Evolutionary conservation across 345 rosid species (phyloP), one percentile per base, ranked within the genome.

Genomic region (Turnera subulata): DNA sequence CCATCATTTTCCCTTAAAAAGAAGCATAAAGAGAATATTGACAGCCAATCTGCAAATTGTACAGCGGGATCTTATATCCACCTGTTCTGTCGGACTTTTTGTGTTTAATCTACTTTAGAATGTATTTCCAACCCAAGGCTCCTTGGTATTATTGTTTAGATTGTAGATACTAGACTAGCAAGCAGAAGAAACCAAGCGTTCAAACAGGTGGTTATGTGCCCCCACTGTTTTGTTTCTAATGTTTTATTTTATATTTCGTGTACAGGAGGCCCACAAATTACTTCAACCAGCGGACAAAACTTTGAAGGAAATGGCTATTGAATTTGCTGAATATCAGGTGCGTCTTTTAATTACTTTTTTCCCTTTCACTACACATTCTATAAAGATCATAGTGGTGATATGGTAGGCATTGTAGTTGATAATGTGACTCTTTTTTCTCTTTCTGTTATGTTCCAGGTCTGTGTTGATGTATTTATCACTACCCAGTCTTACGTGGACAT

Each of bases 261-360:
- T 70, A 74, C 73, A 94, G 99, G 99, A 94, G 76, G 84, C 96
- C 55, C 89, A 80, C 71, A 94, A 94, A 69, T 80, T 94, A 72
- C 88, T 94, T n/a, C 96, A 85, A 63, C 86, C 99, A 14, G 93
- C 88, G 0, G 97, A 90, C 71, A 90, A 82, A 79, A 81, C 83
- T 57, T 64, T 94, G 66, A 94, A 84, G 83, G 80, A 92, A 59
- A 76, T 94, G 97, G 99, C 96, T 56, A 83, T 90, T 68, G 99
- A 94, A 53, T 83, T 94, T 84, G 99, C 99, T 20, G 99, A 94
- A 73, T 90, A 80, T 72, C 99, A 90, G 96, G 99, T 89, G 51
- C 47, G 61, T 32, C 65, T 35, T 23, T 46, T 29, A 5, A 46
- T 55, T 13, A 53, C n/a, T 42, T 17, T 42, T 65, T 63, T 67